phyloP scores from a whole-genome alignment of 1,284 basidiomycete species.

The Wolfiporia cocos region DNA sequence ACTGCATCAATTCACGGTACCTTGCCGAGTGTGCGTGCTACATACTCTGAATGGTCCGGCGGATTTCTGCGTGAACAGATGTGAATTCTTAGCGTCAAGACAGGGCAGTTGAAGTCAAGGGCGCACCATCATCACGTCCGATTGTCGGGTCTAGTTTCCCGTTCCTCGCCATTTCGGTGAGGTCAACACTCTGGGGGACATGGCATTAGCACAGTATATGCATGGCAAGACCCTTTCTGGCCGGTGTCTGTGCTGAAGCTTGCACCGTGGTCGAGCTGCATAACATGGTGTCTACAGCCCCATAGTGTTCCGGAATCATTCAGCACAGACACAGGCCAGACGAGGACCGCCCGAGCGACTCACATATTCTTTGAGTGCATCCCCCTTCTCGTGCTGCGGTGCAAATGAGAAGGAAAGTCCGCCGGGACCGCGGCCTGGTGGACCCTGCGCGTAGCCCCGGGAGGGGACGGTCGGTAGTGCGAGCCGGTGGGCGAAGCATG shows the following conservation, averaged over 20 bases:
- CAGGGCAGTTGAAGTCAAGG: background rate
- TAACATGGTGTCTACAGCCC: too few species aligned
- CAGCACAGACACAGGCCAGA: slow-evolving; percentile 4
- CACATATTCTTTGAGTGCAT: slow-evolving; percentile 81
- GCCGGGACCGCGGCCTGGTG: slow-evolving; percentile 28
- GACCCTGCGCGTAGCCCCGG: slow-evolving; percentile 28
- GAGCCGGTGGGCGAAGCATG: background rate
- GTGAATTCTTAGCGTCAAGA: background rate
- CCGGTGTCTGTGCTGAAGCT: slow-evolving; percentile 3
- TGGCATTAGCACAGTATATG: background rate
- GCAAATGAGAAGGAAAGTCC: slow-evolving; percentile 52
- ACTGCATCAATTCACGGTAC: too few species aligned
- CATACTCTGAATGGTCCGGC: slow-evolving; percentile 84
- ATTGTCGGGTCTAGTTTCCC: slow-evolving; percentile 91
- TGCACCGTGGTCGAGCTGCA: too few species aligned
- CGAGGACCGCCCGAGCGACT: slow-evolving; percentile 22
- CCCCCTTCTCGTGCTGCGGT: slow-evolving; percentile 65
- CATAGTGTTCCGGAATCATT: background rate
- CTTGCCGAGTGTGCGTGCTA: too few species aligned
- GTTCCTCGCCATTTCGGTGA: slow-evolving; percentile 77
- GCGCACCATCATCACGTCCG: slow-evolving; percentile 75
- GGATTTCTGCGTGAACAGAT: slow-evolving; percentile 64
- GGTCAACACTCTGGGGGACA: slow-evolving; percentile 62
- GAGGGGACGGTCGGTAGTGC: slow-evolving; percentile 1
- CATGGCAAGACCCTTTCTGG: background rate